Conservation (phyloP, 129 eudicot genomes). For the Artemisia annua region DNA sequence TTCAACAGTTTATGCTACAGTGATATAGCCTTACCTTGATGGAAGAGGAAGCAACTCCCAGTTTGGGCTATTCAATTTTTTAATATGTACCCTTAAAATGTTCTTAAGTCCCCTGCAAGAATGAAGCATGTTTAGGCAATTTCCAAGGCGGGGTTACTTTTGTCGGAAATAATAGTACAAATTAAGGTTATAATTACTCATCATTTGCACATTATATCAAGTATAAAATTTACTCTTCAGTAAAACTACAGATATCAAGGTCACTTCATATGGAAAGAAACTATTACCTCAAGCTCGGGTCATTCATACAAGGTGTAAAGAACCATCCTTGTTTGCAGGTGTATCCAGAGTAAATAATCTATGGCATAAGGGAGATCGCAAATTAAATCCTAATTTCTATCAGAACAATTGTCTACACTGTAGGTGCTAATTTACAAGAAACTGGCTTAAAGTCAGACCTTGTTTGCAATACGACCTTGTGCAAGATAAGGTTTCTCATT, state of each 20-base stretch:
- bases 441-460: slow-evolving; percentile 44
- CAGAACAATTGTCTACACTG: background rate
- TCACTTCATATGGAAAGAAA: slow-evolving; percentile 1
- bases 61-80: slow-evolving; percentile 49
- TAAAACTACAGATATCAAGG: slow-evolving; percentile 6
- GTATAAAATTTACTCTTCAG: background rate
- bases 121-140: slow-evolving; percentile 15
- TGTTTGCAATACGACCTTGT: slow-evolving; percentile 85
- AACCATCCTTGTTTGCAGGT: slow-evolving; percentile 95
- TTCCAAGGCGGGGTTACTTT: background rate
- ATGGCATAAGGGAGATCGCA: slow-evolving; percentile 3
- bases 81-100: slow-evolving; percentile 69
- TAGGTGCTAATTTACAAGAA: background rate
- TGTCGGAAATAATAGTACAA: background rate
- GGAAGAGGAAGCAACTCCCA: slow-evolving; percentile 78
- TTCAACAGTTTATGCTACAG: background rate
- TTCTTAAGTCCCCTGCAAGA: slow-evolving; percentile 76
- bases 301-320: slow-evolving; percentile 73
- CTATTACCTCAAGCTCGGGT: slow-evolving; percentile 77
- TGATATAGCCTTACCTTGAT: slow-evolving; percentile 46
- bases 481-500: slow-evolving; percentile 93
- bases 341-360: slow-evolving; percentile 83
- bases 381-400: background rate
- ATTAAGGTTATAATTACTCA: background rate
- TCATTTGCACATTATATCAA: background rate